Conservation (phyloP, 768 basidiomycete species). For the Xerocomellus chrysenteron region DNA sequence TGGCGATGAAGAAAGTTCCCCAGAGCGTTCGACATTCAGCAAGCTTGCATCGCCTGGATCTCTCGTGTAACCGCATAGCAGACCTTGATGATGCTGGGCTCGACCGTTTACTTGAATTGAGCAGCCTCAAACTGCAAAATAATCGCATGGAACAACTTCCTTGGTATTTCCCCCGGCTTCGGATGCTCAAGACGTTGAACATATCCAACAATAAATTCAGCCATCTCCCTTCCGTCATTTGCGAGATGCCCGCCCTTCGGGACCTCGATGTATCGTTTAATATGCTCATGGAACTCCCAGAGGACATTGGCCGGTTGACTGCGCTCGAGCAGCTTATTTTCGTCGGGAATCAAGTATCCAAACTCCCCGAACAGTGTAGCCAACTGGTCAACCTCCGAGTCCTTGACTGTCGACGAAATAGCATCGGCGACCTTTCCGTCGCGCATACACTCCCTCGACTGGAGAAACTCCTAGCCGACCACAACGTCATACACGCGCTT, state of each 20-base stretch:
- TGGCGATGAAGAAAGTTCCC: slow-evolving; percentile 94
- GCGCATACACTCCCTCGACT: slow-evolving; percentile 71
- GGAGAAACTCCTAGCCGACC: slow-evolving; percentile 67
- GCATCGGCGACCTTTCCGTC: slow-evolving; percentile 69
- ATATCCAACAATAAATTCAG: slow-evolving; percentile 96
- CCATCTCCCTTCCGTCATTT: slow-evolving; percentile 69
- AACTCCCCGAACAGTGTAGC: slow-evolving; percentile 62
- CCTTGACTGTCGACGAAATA: slow-evolving; percentile 86
- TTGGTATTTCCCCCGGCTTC: slow-evolving; percentile 76
- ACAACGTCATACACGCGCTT: slow-evolving; percentile 79
- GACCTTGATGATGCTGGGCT: slow-evolving; percentile 87
- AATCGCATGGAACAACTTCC: slow-evolving; percentile 89
- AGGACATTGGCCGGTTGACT: slow-evolving; percentile 68
- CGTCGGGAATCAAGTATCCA: slow-evolving; percentile 80
- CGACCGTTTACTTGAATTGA: slow-evolving; percentile 70
- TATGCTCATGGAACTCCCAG: slow-evolving; percentile 75
- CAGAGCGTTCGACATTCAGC: slow-evolving; percentile 73
- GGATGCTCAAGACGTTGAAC: slow-evolving; percentile 73
- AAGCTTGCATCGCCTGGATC: slow-evolving; percentile 76
- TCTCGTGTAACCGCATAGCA: slow-evolving; percentile 88
- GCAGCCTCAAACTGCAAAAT: slow-evolving; percentile 76
- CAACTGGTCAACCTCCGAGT: slow-evolving; percentile 58
- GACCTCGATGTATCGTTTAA: slow-evolving; percentile 97
- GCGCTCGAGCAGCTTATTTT: slow-evolving; percentile 72
- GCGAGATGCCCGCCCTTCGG: slow-evolving; percentile 65